A percentile compares a stretch with the other conserved stretches of the same genome.
phyloP scores from a whole-genome alignment of 1,139 yeast species.

The Suhomyces terraborum region DNA sequence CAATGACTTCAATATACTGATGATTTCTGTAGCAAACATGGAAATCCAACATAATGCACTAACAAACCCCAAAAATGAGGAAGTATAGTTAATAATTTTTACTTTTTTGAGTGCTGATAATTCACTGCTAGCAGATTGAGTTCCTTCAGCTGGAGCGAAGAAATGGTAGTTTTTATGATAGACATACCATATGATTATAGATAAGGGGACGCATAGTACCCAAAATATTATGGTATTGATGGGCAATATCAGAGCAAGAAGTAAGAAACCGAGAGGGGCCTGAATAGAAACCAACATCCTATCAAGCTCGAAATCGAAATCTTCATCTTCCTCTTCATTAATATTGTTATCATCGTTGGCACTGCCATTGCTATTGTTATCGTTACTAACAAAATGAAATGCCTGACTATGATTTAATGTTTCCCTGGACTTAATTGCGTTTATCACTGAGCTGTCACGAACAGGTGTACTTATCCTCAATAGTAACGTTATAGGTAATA shows the following conservation, averaged over 20 bases:
- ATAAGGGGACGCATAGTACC: background rate
- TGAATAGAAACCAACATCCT: constrained; percentile 24
- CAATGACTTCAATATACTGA: constrained; percentile 63
- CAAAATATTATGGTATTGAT: constrained; percentile 12
- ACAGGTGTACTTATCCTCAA: constrained; percentile 55
- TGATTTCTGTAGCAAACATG: constrained; percentile 73
- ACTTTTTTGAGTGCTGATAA: constrained; percentile 10
- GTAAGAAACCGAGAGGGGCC: constrained; percentile 21
- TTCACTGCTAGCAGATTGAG: constrained; percentile 1
- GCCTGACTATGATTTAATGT: constrained; percentile 1
- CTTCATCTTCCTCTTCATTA: constrained; percentile 12
- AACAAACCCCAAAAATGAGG: constrained; percentile 62
- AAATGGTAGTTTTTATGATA: constrained; percentile 7
- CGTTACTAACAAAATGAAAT: background rate
- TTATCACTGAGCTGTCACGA: constrained; percentile 24
- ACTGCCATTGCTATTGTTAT: constrained; percentile 2
- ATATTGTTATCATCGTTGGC: background rate
- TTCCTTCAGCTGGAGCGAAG: background rate
- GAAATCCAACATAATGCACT: constrained; percentile 75
- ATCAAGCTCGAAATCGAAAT: constrained; percentile 24
- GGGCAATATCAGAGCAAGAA: constrained; percentile 18
- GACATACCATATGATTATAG: constrained; percentile 1
- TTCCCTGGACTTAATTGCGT: constrained; percentile 7
- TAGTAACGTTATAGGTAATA: constrained; percentile 47
- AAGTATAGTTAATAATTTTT: constrained; percentile 30